Conservation (phyloP, 106 monocot genomes). For the Dioscorea dumetorum region DNA sequence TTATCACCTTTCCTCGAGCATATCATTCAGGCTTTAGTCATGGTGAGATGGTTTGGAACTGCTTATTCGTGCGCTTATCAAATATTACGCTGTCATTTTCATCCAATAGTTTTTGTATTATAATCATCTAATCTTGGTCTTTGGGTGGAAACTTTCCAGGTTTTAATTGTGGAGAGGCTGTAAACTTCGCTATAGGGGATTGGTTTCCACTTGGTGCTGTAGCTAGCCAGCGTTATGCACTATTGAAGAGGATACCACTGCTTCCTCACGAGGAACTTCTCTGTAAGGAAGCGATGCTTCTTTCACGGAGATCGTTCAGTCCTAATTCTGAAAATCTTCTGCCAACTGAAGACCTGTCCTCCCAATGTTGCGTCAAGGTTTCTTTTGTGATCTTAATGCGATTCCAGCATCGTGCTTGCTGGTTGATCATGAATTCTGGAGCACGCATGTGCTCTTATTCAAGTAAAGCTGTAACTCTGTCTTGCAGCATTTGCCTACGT, state of each 20-base stretch:
- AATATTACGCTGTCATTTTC: no score
- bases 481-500: conserved; percentile 49
- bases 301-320: conserved; percentile 21
- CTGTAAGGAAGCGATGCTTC: conserved; percentile 72
- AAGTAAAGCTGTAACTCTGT: conserved; percentile 2
- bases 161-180: conserved; percentile 98
- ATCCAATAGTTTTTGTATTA: no score
- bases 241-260: conserved; percentile 63
- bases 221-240: conserved; percentile 74
- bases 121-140: no score
- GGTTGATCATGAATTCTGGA: conserved; percentile 35
- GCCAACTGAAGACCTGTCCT: conserved; percentile 23
- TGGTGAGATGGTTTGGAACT: conserved; percentile 24
- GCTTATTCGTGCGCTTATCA: no score
- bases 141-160: conserved; percentile 25
- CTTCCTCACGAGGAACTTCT: conserved; percentile 88
- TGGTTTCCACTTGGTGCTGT: conserved; percentile 81
- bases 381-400: conserved; percentile 65
- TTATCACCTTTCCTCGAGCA: conserved; percentile 88
- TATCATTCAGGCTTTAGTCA: conserved; percentile 99
- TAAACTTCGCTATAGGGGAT: conserved; percentile 91
- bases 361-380: conserved; percentile 29
- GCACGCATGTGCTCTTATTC: conserved; percentile 7
- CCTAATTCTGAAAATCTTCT: conserved; percentile 3
- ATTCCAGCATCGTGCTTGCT: conserved; percentile 40